Evolutionary conservation across 129 eudicot species (phyloP), one percentile per base, ranked within the genome.

Genomic region (Calendula officinalis): DNA sequence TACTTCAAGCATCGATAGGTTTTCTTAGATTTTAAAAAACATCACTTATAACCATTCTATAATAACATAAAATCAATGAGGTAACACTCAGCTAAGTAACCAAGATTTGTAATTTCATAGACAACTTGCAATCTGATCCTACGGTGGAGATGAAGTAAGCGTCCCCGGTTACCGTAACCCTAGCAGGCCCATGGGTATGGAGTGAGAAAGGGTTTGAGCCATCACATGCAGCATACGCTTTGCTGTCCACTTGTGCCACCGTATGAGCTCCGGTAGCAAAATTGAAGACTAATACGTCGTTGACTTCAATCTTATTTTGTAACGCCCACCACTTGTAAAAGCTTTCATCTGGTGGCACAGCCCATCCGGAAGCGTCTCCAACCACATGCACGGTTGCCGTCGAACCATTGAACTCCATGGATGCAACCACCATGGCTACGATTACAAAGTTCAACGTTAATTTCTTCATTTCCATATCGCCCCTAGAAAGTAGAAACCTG

Each of bases 291-390:
- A 43, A 27, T 5, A 62, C 67, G 13, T 86, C 88, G 9, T 87
- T 81, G 14, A 71, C 73, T 62, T 51, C 11, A 74, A 86, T 74
- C 3, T 62, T 77, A 14, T 74, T 35, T 0, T 32, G 4, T 4
- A 68, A 56, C 13, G 89, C 82, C 89, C 89, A 86, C n/a, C 69
- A 63, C 16, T 39, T 6, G 33, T 77, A 86, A 8, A 39, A 58
- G 38, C 63, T 32, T 4, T 71, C 66, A 3, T 27, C 56, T 33
- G 66, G 69, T 1, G 94, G 89, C 13, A 79, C 69, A 6, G 0
- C 38, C 94, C 94, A 86, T 11, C 79, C 83, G 34, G 37, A 3
- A 3, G 39, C 13, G 55, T 60, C 86, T 0, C 83, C 86, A 3
- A 85, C 88, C 0, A 27, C 50, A 43, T 79, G 78, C 4, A 75